Conservation (phyloP, 1,139 yeast species). For the Blastobotrys illinoisensis region DNA sequence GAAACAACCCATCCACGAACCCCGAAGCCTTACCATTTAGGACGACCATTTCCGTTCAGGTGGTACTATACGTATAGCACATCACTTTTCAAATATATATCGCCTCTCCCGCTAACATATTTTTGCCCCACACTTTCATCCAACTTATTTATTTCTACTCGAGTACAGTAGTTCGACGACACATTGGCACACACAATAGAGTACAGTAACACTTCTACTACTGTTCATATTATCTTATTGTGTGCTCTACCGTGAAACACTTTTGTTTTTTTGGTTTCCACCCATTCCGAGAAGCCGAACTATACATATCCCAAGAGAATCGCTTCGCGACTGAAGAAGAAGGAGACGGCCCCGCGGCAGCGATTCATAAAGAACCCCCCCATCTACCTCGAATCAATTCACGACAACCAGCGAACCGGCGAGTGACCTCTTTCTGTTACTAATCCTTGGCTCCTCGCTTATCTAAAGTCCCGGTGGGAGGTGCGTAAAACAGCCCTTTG, state of each 20-base stretch:
- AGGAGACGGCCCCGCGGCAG: neutral
- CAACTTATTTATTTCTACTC: too few species aligned
- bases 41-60: neutral
- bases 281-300: too few species aligned
- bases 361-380: neutral
- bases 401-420: too few species aligned
- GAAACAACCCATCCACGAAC: neutral
- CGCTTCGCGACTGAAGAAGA: neutral
- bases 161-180: too few species aligned
- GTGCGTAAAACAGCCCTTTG: neutral
- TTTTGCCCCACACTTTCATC: too few species aligned
- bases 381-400: too few species aligned
- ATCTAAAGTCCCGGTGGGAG: neutral
- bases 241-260: neutral
- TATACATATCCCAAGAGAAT: too few species aligned
- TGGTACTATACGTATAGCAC: neutral
- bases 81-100: neutral
- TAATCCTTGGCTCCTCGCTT: neutral
- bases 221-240: neutral
- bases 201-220: too few species aligned
- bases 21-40: neutral
- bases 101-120: neutral
- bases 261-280: neutral
- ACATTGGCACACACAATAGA: too few species aligned
- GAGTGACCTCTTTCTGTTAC: neutral